Base-by-base conservation (phyloP, 805 yeast genomes). In the Kodamaea restingae region DNA sequence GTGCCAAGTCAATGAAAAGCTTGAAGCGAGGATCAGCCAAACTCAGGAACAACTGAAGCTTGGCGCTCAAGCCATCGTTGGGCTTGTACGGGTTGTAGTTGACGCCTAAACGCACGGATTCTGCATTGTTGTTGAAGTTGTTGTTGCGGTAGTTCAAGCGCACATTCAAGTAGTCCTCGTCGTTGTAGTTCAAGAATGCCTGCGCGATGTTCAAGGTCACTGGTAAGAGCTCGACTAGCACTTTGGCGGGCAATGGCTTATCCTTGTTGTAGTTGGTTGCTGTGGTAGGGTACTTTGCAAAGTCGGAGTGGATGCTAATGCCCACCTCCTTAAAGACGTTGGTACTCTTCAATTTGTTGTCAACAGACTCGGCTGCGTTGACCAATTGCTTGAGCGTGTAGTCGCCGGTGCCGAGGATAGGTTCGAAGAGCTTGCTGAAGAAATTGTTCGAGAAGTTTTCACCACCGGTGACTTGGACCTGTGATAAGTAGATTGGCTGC, bases 51-150 rank as follows among this genome's bases (percentile, higher is more conserved):
- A 67, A 46, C 53, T 61, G 51, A 50, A 65, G 54, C 66, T 60
- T 45, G 74, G 85, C 40, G 59, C 68, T 43, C 63, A 70, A 53
- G 44, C 60, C 68, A 45, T 68, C 71, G 63, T 65, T 46, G 48
- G 66, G 61, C 75, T 84, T 49, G 71, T 68, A 51, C 56, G 73
- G 82, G 75, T 78, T 54, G 65, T 62, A 41, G 71, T 66, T 35
- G 62, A 71, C 60, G 46, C 64, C 54, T 61, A 73, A 31, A 71
- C 57, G 36, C 78, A 88, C 46, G 69, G 66, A 18, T 73, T 66
- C 63, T 52, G 79, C 60, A 67, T 79, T 49, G 65, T 59, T 54
- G 80, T 79, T 40, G 52, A 67, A 65, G 46, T 68, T 65, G 46
- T 62, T 62, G 52, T 68, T 68, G 33, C 65, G 50, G 48, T 72